Evolutionary conservation across 169 alveolate genomes (phyloP).

Genomic region (Babesia sp.): DNA sequence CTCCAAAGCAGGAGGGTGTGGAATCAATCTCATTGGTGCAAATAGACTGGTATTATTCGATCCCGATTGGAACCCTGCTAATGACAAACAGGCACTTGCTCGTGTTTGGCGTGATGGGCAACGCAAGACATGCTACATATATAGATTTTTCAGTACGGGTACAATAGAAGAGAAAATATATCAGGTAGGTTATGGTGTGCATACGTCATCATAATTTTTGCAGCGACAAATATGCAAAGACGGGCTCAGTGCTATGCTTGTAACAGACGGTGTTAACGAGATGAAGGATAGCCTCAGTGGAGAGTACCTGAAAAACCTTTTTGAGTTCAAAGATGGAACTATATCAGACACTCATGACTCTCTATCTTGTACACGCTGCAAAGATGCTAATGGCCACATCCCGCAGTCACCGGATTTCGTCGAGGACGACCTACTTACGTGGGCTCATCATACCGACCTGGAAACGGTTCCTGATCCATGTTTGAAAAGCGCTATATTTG

Average conservation of each 20-base stretch:
- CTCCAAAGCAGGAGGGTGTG: constrained; percentile 98
- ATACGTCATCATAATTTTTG: neutral
- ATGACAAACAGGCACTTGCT: constrained; percentile 96
- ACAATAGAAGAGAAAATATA: constrained; percentile 97
- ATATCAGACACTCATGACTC: constrained; percentile 83
- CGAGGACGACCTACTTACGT: constrained; percentile 72
- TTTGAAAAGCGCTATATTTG: constrained; percentile 64
- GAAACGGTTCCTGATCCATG: constrained; percentile 71
- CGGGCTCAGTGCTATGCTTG: constrained; percentile 84
- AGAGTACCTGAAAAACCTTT: constrained; percentile 77
- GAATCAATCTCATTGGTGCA: constrained; percentile 96
- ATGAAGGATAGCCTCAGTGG: constrained; percentile 76
- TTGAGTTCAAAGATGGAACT: constrained; percentile 71
- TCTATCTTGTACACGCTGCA: constrained; percentile 77
- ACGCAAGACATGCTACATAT: constrained; percentile 91
- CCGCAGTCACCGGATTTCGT: constrained; percentile 47
- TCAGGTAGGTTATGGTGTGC: constrained; percentile 72
- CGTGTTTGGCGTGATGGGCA: constrained; percentile 98
- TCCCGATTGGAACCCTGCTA: constrained; percentile 99
- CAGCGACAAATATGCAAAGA: constrained; percentile 80
- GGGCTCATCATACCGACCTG: constrained; percentile 79
- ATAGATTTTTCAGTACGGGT: constrained; percentile 95
- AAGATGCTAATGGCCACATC: constrained; percentile 22
- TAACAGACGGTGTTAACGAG: constrained; percentile 79
- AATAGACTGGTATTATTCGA: constrained; percentile 95